phyloP scores from a whole-genome alignment of 1,284 basidiomycete species.

The Trichosporon sp. region DNA sequence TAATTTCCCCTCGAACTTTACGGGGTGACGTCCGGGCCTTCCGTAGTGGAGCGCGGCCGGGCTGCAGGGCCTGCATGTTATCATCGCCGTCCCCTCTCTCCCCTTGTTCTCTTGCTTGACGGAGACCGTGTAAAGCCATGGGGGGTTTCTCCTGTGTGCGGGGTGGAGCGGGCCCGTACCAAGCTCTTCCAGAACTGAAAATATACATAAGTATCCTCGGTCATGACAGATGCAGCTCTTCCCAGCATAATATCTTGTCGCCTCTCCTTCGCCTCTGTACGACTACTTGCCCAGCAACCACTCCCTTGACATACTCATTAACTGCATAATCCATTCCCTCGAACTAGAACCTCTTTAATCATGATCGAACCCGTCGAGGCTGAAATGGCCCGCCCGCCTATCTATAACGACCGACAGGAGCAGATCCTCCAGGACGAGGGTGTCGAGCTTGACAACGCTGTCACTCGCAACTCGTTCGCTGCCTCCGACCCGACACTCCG shows the following conservation, averaged over 20 bases:
- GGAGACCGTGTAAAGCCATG: constrained; percentile 17
- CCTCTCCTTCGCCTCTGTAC: not conserved
- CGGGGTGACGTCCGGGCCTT: constrained; percentile 6
- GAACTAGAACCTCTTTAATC: constrained; percentile 12
- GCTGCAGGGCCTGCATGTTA: constrained; percentile 6
- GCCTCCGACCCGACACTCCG: constrained; percentile 20
- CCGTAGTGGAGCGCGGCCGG: constrained; percentile 17
- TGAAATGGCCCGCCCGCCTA: constrained; percentile 45
- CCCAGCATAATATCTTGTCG: constrained; percentile 8
- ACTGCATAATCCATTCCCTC: constrained; percentile 9
- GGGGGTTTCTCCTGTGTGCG: constrained; percentile 3
- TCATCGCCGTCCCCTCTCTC: not conserved
- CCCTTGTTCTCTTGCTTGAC: not conserved
- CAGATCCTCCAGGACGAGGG: constrained; percentile 35
- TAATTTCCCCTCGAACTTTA: not conserved
- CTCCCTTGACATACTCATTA: constrained; percentile 12
- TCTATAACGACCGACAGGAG: constrained; percentile 42
- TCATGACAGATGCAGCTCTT: not conserved
- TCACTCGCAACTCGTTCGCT: constrained; percentile 13
- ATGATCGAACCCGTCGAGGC: constrained; percentile 49
- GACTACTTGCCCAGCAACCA: not conserved
- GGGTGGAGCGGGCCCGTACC: not conserved
- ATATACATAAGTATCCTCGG: constrained; percentile 9
- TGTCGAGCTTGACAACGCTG: constrained; percentile 31
- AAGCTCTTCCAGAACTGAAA: not conserved